Conservation (phyloP, 1,284 basidiomycete species). For the Sporisorium graminicola region DNA sequence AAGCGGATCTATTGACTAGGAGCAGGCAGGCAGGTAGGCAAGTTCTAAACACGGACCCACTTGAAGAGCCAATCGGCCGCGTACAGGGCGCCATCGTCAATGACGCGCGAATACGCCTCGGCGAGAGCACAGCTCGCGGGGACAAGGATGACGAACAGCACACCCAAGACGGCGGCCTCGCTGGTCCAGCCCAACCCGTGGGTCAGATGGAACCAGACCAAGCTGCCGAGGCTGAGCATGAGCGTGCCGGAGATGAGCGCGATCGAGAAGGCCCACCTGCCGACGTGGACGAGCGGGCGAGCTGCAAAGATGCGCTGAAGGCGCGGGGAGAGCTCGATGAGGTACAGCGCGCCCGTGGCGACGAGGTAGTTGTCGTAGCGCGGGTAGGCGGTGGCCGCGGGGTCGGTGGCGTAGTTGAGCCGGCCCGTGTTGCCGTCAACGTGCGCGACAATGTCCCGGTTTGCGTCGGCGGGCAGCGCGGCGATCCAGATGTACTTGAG, state of each 20-base stretch:
- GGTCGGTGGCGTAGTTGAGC: conserved; percentile 39
- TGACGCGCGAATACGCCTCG: conserved; percentile 31
- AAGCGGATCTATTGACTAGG: not conserved
- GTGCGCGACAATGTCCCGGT: conserved; percentile 46
- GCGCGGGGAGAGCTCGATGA: conserved; percentile 44
- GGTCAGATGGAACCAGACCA: conserved; percentile 32
- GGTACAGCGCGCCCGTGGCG: conserved; percentile 40
- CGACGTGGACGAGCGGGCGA: conserved; percentile 27
- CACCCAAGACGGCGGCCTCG: conserved; percentile 23
- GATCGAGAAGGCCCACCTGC: conserved; percentile 51
- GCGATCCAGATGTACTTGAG: conserved; percentile 61
- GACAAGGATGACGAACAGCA: conserved; percentile 33
- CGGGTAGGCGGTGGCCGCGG: conserved; percentile 33
- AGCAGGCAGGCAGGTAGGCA: no score
- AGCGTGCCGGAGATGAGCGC: conserved; percentile 52
- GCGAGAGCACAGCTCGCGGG: conserved; percentile 29
- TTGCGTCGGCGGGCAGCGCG: conserved; percentile 22
- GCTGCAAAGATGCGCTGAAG: conserved; percentile 20
- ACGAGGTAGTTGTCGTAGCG: conserved; percentile 61
- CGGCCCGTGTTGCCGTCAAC: conserved; percentile 48
- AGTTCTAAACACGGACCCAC: conserved; percentile 42
- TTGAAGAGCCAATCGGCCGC: conserved; percentile 41
- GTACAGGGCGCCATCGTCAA: conserved; percentile 43
- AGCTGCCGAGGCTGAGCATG: conserved; percentile 52
- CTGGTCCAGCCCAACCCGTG: conserved; percentile 17